A percentile compares a stretch with the other conserved stretches of the same genome.
phyloP scores from a whole-genome alignment of 2,329 filamentous ascomycete species.

The Neocucurbitaria cava region DNA sequence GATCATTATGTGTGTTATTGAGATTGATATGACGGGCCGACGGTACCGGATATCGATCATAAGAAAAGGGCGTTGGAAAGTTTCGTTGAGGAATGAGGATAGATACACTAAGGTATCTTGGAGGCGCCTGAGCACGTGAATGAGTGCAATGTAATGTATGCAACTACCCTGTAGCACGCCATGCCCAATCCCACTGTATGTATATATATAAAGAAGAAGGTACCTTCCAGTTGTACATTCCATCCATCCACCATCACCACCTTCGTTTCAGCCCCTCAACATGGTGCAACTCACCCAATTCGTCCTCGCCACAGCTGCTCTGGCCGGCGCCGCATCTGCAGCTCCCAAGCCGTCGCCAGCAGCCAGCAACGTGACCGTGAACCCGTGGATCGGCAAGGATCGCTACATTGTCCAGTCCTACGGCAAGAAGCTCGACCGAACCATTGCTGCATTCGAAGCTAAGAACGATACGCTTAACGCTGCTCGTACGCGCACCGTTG shows the following conservation, averaged over 20 bases:
- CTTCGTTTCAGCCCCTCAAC: slow-evolving; percentile 9
- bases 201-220: slow-evolving; percentile 14
- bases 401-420: slow-evolving; percentile 31
- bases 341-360: slow-evolving; percentile 14
- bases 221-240: slow-evolving; percentile 7
- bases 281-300: slow-evolving; percentile 37
- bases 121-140: slow-evolving; percentile 7
- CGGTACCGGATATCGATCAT: slow-evolving; percentile 15
- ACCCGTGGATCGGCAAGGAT: slow-evolving; percentile 33
- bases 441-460: slow-evolving; percentile 29
- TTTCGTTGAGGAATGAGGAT: background rate
- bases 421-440: slow-evolving; percentile 35
- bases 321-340: slow-evolving; percentile 24
- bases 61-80: background rate
- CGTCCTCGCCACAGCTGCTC: slow-evolving; percentile 27
- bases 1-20: slow-evolving; percentile 2
- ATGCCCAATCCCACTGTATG: slow-evolving; percentile 1
- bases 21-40: slow-evolving; percentile 18
- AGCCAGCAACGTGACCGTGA: slow-evolving; percentile 15
- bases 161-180: background rate
- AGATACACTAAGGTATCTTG: slow-evolving; percentile 9
- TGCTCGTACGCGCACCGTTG: slow-evolving; percentile 35
- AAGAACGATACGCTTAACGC: slow-evolving; percentile 35
- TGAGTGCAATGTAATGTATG: too few species aligned
- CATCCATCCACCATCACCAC: slow-evolving; percentile 1